A percentile compares a stretch with the other conserved stretches of the same genome.
Conservation (phyloP, 2,329 filamentous ascomycete species). For the Xylogone sp. region DNA sequence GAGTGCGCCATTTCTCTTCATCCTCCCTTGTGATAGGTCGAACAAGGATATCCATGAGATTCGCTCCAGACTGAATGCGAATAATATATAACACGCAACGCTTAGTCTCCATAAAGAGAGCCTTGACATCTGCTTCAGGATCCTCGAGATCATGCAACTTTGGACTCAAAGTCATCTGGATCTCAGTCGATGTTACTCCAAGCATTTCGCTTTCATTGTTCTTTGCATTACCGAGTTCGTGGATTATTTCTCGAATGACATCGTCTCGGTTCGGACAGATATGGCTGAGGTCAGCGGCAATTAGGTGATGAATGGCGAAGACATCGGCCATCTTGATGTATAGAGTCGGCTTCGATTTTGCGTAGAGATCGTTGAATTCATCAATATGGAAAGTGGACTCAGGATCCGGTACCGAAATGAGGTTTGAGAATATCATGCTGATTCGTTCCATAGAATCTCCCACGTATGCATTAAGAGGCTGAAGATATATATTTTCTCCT, state of each 20-base stretch:
- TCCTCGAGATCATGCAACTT: slow-evolving; percentile 89
- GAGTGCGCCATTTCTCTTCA: slow-evolving; percentile 77
- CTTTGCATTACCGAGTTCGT: slow-evolving; percentile 93
- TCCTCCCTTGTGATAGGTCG: slow-evolving; percentile 85
- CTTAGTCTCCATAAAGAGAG: slow-evolving; percentile 97
- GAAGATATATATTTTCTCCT: slow-evolving; percentile 90
- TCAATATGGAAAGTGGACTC: slow-evolving; percentile 97
- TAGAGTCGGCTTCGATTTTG: slow-evolving; percentile 93
- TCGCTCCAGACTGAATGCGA: slow-evolving; percentile 85
- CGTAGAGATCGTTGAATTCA: slow-evolving; percentile 96
- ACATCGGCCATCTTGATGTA: slow-evolving; percentile 99
- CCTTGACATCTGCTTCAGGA: slow-evolving; percentile 86
- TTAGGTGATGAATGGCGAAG: slow-evolving; percentile 88
- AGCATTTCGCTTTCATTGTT: slow-evolving; percentile 93
- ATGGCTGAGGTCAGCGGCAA: slow-evolving; percentile 71
- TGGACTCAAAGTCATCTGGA: slow-evolving; percentile 84
- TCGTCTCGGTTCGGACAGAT: slow-evolving; percentile 83
- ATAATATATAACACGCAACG: slow-evolving; percentile 97
- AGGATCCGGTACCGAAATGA: slow-evolving; percentile 81
- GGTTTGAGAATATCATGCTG: slow-evolving; percentile 66
- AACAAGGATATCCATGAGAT: slow-evolving; percentile 92
- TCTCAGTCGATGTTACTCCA: slow-evolving; percentile 75
- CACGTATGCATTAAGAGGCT: slow-evolving; percentile 90
- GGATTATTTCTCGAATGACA: slow-evolving; percentile 83
- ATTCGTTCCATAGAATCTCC: slow-evolving; percentile 79